Base-by-base conservation (phyloP, 140 eudicot genomes). In the Anethum foeniculum region DNA sequence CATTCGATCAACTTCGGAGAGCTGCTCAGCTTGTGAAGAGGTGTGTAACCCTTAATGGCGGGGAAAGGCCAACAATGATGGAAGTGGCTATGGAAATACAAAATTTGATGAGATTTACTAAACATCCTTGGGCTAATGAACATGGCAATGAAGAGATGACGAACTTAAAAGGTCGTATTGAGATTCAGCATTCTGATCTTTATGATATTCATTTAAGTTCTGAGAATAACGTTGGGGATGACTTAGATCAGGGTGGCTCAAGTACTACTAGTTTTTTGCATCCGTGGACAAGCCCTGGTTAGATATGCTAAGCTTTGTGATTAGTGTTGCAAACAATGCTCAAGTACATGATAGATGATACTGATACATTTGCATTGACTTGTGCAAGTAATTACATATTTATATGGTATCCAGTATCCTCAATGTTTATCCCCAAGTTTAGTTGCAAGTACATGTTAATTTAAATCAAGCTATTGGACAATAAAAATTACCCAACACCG, bases 31-130 rank as follows among this genome's bases (percentile, higher is more conserved):
- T 85, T 39, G 84, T 85, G 25, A 76, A 81, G 56, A 80, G 77
- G 28, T 81, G 87, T 54, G 79, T 84, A 11, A 83, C 36, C 41
- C 28, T 79, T 47, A 79, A 73, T 36, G 86, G 86, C 14, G 69
- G 74, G 13, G 80, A 81, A 1, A 77, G 87, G 36, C 87, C 87
- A 4, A 71, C 85, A 36, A 85, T 84, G 87, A 81, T 39, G 67
- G 82, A 85, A 56, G 87, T 77, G 30, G 85, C 77, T 1, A 77
- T 73, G 79, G 80, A 77, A 60, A 15, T 85, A 43, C 82, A 85
- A 77, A 47, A 77, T 4, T 65, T 77, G 18, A 76, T 72, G 81
- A 76, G 71, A 34, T 79, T 73, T 48, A 79, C 83, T 4, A 79
- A 62, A 25, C 86, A 79, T 11, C 58, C 80, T 15, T 60, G 86